phyloP scores from a whole-genome alignment of 2,329 filamentous ascomycete genomes.

The Exophiala mesophila region DNA sequence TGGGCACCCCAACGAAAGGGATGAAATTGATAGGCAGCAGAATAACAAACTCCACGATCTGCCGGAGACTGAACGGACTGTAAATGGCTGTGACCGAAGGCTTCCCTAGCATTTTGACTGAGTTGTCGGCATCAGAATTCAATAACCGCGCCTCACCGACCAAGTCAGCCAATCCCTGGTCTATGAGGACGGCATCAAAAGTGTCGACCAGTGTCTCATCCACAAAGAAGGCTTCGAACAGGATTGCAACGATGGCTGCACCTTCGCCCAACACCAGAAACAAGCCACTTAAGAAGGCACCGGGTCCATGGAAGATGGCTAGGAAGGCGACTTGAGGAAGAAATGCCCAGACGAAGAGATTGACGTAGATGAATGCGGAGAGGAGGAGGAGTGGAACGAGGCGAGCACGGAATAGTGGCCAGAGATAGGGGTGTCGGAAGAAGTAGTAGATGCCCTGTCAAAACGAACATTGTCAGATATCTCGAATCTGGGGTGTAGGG shows the following conservation, averaged over 20 bases:
- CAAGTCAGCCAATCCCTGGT: slow-evolving; percentile 65
- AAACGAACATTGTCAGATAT: slow-evolving; percentile 4
- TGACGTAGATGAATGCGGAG: slow-evolving; percentile 73
- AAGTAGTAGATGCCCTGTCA: slow-evolving; percentile 75
- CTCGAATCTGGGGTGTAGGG: not conserved
- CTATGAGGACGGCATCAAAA: slow-evolving; percentile 80
- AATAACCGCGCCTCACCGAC: slow-evolving; percentile 62
- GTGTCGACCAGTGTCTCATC: slow-evolving; percentile 74
- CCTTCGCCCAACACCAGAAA: slow-evolving; percentile 73
- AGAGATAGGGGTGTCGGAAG: slow-evolving; percentile 68
- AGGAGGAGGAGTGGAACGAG: slow-evolving; percentile 77
- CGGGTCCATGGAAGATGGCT: slow-evolving; percentile 77
- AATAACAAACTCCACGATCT: slow-evolving; percentile 77
- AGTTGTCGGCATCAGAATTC: slow-evolving; percentile 59
- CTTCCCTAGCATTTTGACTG: slow-evolving; percentile 76
- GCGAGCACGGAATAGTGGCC: slow-evolving; percentile 71
- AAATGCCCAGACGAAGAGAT: slow-evolving; percentile 84
- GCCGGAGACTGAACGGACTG: slow-evolving; percentile 83
- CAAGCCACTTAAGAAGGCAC: slow-evolving; percentile 84
- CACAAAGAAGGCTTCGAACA: slow-evolving; percentile 78
- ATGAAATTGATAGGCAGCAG: slow-evolving; percentile 82
- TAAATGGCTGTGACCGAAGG: slow-evolving; percentile 73
- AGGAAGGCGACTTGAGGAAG: slow-evolving; percentile 85
- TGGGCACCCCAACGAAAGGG: slow-evolving; percentile 72
- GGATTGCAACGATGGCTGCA: slow-evolving; percentile 55